These are phyloP conservation scores for Geum urbanum DNA, from an alignment of 306 rosid genomes.

Conservation along the genomic window DNA sequence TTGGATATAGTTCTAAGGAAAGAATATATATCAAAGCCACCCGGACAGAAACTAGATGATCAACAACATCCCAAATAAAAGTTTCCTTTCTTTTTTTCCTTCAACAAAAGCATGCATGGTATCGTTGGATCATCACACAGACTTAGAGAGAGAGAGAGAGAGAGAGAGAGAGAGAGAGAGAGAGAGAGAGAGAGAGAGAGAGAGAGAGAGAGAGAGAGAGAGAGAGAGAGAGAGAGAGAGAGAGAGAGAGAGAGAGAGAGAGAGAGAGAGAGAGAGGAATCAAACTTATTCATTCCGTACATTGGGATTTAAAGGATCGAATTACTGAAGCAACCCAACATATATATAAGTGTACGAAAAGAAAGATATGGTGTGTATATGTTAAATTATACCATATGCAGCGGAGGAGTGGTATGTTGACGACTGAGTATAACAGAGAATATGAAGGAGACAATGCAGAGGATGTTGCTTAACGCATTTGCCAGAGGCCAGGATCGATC, in stretches of 20 bases:
- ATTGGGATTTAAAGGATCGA: constrained; percentile 12
- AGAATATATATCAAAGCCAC: neutral
- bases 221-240: neutral
- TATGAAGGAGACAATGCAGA: constrained; percentile 48
- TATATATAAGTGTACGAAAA: neutral
- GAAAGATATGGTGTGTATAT: constrained; percentile 20
- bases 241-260: no score
- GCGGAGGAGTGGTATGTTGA: neutral
- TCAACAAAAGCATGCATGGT: neutral
- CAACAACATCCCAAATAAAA: neutral
- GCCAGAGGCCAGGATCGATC: constrained; percentile 19
- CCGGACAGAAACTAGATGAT: no score
- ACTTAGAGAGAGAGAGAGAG: no score
- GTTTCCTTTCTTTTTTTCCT: neutral
- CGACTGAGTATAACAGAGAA: constrained; percentile 17
- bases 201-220: constrained; percentile 16
- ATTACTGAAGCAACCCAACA: constrained; percentile 20
- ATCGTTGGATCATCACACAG: neutral
- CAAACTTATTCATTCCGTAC: constrained; percentile 47
- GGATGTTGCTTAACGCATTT: constrained; percentile 84
- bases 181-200: no score
- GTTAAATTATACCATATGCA: neutral
- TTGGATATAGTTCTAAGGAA: neutral
- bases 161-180: neutral
- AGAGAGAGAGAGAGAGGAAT: constrained; percentile 17